Conservation (phyloP, 176 grass and related monocot species). For the Themeda triandra region DNA sequence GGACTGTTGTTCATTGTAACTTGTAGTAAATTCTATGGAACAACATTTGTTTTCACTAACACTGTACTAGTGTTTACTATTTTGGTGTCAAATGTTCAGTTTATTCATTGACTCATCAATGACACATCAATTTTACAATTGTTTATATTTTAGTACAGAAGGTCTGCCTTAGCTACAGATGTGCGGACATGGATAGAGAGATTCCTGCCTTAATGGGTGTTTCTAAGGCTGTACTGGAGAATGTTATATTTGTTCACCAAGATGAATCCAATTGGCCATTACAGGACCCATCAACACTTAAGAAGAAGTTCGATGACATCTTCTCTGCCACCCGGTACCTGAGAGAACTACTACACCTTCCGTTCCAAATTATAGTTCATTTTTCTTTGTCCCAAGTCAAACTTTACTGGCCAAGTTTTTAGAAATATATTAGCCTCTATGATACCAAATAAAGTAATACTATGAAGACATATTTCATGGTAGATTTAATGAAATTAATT, state of each 20-base stretch:
- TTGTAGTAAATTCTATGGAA: slow-evolving; percentile 6
- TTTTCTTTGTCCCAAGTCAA: background rate
- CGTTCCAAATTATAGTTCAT: background rate
- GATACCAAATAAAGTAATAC: background rate
- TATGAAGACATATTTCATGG: background rate
- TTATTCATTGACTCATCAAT: no score
- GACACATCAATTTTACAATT: background rate
- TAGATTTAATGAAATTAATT: background rate
- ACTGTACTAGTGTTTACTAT: background rate
- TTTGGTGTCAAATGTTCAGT: background rate
- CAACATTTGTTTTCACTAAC: background rate
- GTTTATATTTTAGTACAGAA: slow-evolving; percentile 61
- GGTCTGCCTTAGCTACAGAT: slow-evolving; percentile 97
- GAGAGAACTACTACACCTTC: background rate
- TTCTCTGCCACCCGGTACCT: slow-evolving; percentile 95
- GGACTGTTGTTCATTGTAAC: background rate
- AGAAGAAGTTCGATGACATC: slow-evolving; percentile 98
- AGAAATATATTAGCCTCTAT: background rate
- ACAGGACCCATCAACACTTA: slow-evolving; percentile 93
- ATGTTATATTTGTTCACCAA: slow-evolving; percentile 99
- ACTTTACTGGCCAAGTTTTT: background rate
- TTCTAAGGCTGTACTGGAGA: slow-evolving; percentile 94
- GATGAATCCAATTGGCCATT: slow-evolving; percentile 97
- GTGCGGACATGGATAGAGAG: slow-evolving; percentile 96
- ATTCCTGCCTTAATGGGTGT: slow-evolving; percentile 97